Evolutionary conservation across 371 early-diverging fungal genomes (phyloP), one percentile per base, ranked within the genome.

Genomic region (Circinella minor): DNA sequence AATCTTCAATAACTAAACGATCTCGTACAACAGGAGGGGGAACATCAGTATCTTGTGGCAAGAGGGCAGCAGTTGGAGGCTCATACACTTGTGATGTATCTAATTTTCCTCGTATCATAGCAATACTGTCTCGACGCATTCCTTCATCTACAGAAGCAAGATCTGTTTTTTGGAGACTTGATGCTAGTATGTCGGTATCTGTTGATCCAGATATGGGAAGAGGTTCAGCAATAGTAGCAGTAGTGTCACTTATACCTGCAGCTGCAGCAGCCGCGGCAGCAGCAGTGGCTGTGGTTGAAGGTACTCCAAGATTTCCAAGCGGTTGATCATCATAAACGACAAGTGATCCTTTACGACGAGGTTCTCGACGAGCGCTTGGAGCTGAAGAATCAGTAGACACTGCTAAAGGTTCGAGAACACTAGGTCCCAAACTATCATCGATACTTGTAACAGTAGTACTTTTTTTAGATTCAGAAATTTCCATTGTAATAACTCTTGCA

Each of bases 11-110:
- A 3, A 80, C 82, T 34, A 92, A 67, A 8, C 79, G 76, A 69
- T 92, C 92, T 18, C 87, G 66, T 4, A 89, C 84, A 39, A 90
- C 81, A 1, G 91, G 87, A 0, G 90, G 91, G 4, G 92, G 91
- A 6, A 89, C 88, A 63, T 90, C 88, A n/a, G 84, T 85, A 70
- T 92, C 92, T 34, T 73, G 74, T 20, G 73, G 69, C 38, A 74
- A 55, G 27, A 74, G 68, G 14, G 76, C 77, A 71, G 88, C 85
- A 0, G 77, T 74, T 0, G 90, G 91, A 4, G 91, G 90, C 1
- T 76, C 70, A 74, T 91, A 91, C 54, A 88, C 82, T 49, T 83
- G 80, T 9, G 84, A 85, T 5, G 80, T 76, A 48, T 86, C 87
- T 75, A 83, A 79, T 55, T 78, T 78, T 37, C 75, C 79, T 39